These are phyloP conservation scores for Suillus fuscotomentosus DNA, from an alignment of 768 basidiomycete species.

Conservation along the genomic window DNA sequence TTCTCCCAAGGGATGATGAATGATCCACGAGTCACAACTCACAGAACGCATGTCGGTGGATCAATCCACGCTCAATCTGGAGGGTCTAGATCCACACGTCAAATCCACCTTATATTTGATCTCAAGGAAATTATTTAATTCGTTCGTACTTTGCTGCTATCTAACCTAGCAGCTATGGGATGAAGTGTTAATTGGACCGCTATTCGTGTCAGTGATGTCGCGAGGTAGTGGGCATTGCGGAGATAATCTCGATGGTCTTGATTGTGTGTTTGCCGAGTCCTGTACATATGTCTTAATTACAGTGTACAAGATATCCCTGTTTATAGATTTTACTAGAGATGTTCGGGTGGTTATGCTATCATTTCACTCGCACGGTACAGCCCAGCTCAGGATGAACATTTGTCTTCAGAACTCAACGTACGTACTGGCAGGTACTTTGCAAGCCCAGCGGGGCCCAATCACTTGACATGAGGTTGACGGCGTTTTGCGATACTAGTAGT, in stretches of 20 bases:
- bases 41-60: not conserved
- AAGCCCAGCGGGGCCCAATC: not conserved
- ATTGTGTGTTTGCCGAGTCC: not conserved
- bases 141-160: not conserved
- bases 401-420: not conserved
- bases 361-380: not conserved
- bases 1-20: conserved; percentile 1
- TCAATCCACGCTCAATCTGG: not conserved
- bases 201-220: not conserved
- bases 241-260: not conserved
- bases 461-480: not conserved
- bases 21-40: not conserved
- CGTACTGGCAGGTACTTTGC: not conserved
- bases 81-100: too few species aligned
- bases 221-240: not conserved
- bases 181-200: not conserved
- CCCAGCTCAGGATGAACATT: not conserved
- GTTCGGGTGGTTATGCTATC: not conserved
- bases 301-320: not conserved
- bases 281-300: not conserved
- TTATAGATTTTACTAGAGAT: not conserved
- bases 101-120: not conserved
- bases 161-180: not conserved
- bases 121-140: not conserved
- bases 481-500: not conserved